Percentiles rank a stretch among this genome's conserved stretches.
Conservation (phyloP, 768 basidiomycete genomes). For the Rhodotorula diobovata region DNA sequence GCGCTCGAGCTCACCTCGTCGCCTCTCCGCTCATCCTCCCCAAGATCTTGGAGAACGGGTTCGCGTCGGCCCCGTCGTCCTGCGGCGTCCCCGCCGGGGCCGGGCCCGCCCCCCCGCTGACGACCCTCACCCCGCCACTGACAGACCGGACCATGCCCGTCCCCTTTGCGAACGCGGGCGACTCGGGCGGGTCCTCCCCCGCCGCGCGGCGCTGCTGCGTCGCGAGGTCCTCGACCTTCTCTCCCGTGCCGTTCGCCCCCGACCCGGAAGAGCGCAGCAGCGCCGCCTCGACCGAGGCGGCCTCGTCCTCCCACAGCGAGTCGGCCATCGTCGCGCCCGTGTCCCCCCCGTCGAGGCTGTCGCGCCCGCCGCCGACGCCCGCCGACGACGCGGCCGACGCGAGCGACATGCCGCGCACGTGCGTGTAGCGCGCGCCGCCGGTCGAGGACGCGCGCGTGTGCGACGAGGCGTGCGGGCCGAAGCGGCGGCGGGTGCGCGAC, state of each 20-base stretch:
- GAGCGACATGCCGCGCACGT: conserved; percentile 24
- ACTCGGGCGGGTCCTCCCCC: neutral
- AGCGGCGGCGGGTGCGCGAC: conserved; percentile 79
- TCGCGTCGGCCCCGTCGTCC: neutral
- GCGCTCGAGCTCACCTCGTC: neutral
- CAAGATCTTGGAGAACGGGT: conserved; percentile 18
- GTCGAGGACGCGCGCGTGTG: too few relatives aligned
- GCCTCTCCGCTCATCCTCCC: conserved; percentile 13
- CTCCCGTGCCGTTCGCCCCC: neutral
- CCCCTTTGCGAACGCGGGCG: conserved; percentile 29
- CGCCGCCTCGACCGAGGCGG: neutral
- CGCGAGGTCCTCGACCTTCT: neutral
- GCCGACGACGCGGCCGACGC: conserved; percentile 15
- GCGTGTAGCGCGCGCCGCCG: conserved; percentile 32
- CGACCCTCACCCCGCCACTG: neutral
- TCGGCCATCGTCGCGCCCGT: conserved; percentile 13
- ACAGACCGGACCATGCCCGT: conserved; percentile 26
- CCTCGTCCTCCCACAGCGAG: conserved; percentile 36
- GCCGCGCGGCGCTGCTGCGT: neutral
- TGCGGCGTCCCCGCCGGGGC: neutral
- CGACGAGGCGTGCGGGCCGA: conserved; percentile 36
- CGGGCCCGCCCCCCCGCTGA: neutral
- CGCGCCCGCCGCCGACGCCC: conserved; percentile 5
- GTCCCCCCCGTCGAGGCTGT: conserved; percentile 18
- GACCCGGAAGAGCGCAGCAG: neutral